Percentiles rank a stretch among this genome's conserved stretches.
phyloP scores from a whole-genome alignment of 176 grass and related monocot genomes.

The maize (Zea mays) region Zm-B73-REFERENCE-NAM-5.0 NC_050096.1:248909001-248909500 shows the following conservation, averaged over 20 bases:
- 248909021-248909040: slow-evolving; percentile 53
- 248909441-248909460: background rate
- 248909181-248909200: slow-evolving; percentile 42
- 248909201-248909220: slow-evolving; percentile 57
- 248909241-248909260: slow-evolving; percentile 68
- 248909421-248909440: no score
- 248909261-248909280: slow-evolving; percentile 67
- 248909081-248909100: slow-evolving; percentile 69
- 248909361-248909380: background rate
- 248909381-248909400: background rate
- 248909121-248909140: no score
- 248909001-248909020: no score
- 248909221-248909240: slow-evolving; percentile 63
- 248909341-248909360: background rate
- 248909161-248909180: no score
- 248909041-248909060: slow-evolving; percentile 62
- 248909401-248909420: no score
- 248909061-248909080: slow-evolving; percentile 75
- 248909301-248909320: background rate
- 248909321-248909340: background rate
- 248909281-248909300: slow-evolving; percentile 71
- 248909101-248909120: background rate
- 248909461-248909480: background rate
- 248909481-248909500: background rate
- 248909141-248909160: no score